Conservation (phyloP, 345 rosid species). For the Brassica cretica region DNA sequence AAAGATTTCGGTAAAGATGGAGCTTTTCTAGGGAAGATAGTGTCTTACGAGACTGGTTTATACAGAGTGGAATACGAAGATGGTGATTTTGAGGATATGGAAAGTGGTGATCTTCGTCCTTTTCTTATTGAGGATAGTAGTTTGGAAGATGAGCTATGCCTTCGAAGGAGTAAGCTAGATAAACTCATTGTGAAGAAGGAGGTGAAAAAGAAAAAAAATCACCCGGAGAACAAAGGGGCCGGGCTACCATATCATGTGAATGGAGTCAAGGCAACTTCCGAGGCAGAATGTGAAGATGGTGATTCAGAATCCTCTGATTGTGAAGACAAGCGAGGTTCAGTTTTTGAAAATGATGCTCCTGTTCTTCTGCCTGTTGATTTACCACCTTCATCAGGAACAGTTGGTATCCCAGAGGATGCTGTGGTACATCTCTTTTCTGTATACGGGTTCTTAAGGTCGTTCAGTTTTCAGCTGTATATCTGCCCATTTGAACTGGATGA, state of each 20-base stretch:
- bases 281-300: slow-evolving; percentile 22
- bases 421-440: slow-evolving; percentile 76
- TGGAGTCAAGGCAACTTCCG: slow-evolving; percentile 42
- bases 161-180: slow-evolving; percentile 57
- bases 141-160: slow-evolving; percentile 52
- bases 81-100: slow-evolving; percentile 80
- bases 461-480: slow-evolving; percentile 66
- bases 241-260: slow-evolving; percentile 5
- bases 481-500: slow-evolving; percentile 86
- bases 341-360: slow-evolving; percentile 44
- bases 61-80: slow-evolving; percentile 89
- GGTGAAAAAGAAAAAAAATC: slow-evolving; percentile 39
- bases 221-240: neutral
- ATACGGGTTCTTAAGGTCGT: slow-evolving; percentile 77
- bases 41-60: slow-evolving; percentile 65
- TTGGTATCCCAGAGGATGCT: slow-evolving; percentile 75
- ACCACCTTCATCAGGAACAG: slow-evolving; percentile 79
- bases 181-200: slow-evolving; percentile 44
- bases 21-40: slow-evolving; percentile 72
- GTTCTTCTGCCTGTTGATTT: slow-evolving; percentile 51
- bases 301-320: slow-evolving; percentile 35
- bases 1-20: slow-evolving; percentile 60
- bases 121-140: slow-evolving; percentile 52
- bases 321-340: slow-evolving; percentile 41
- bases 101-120: slow-evolving; percentile 61